A percentile compares a stretch with the other conserved stretches of the same genome.
These are phyloP conservation scores for Lichtheimia hyalospora DNA, from an alignment of 371 early-diverging fungal genomes.

Conservation along the genomic window DNA sequence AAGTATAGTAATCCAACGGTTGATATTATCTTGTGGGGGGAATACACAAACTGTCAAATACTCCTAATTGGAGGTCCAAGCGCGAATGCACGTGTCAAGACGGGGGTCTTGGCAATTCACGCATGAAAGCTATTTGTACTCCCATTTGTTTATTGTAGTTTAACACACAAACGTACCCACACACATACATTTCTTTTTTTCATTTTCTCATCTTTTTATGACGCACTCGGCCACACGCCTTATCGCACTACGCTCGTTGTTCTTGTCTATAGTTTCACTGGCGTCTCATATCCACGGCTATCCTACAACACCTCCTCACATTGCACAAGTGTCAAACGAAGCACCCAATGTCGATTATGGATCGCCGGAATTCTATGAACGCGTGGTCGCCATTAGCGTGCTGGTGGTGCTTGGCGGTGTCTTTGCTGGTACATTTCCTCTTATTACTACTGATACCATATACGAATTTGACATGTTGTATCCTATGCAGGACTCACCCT, in stretches of 20 bases:
- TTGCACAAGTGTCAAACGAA: not conserved
- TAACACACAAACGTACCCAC: not conserved
- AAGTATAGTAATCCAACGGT: too few relatives aligned
- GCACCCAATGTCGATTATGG: not conserved
- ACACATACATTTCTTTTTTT: not conserved
- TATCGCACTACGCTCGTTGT: not conserved
- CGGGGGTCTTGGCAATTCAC: too few relatives aligned
- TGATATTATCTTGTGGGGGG: too few relatives aligned
- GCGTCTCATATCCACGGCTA: not conserved
- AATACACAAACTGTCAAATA: too few relatives aligned
- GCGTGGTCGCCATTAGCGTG: slow-evolving; percentile 31
- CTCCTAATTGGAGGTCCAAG: too few relatives aligned
- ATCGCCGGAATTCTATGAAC: slow-evolving; percentile 29
- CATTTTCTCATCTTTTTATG: not conserved
- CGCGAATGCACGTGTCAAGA: too few relatives aligned
- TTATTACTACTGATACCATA: not conserved
- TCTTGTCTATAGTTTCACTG: not conserved
- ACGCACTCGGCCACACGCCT: not conserved
- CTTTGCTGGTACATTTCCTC: slow-evolving; percentile 49
- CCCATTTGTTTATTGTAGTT: too few relatives aligned
- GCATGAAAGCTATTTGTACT: too few relatives aligned
- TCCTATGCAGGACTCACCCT: slow-evolving; percentile 74
- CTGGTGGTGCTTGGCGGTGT: slow-evolving; percentile 62
- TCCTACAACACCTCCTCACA: not conserved
- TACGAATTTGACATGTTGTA: not conserved